These are phyloP conservation scores for Colletotrichum lini DNA, from an alignment of 2,329 filamentous ascomycete species.

Conservation along the genomic window DNA sequence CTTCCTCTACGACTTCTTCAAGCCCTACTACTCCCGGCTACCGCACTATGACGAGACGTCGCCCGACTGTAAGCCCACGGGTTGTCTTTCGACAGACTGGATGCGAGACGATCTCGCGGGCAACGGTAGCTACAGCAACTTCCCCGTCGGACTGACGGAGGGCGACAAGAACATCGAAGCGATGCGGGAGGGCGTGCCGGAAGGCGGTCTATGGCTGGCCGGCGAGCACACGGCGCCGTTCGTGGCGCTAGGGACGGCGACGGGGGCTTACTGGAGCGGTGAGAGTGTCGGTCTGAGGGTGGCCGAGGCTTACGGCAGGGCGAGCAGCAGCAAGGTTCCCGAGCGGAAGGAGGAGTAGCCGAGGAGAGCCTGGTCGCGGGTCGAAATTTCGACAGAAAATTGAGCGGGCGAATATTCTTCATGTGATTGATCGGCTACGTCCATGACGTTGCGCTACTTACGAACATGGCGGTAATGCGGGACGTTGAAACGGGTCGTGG, in stretches of 20 bases:
- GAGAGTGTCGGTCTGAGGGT: slow-evolving; percentile 81
- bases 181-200: slow-evolving; percentile 74
- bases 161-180: slow-evolving; percentile 80
- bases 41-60: slow-evolving; percentile 73
- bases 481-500: slow-evolving; percentile 3
- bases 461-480: not conserved
- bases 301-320: slow-evolving; percentile 63
- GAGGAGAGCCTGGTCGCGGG: not conserved
- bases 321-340: slow-evolving; percentile 15
- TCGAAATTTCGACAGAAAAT: not conserved
- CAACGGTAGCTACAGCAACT: slow-evolving; percentile 87
- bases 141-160: slow-evolving; percentile 80
- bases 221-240: slow-evolving; percentile 94
- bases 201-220: slow-evolving; percentile 84
- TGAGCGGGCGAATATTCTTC: not conserved
- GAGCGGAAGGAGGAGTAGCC: slow-evolving; percentile 5
- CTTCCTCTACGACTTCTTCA: slow-evolving; percentile 77
- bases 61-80: slow-evolving; percentile 72
- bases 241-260: slow-evolving; percentile 88
- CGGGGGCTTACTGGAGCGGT: slow-evolving; percentile 93
- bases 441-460: not conserved
- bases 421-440: slow-evolving; percentile 1
- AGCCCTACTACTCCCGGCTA: slow-evolving; percentile 83
- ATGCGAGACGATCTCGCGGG: slow-evolving; percentile 84
- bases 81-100: slow-evolving; percentile 82